phyloP scores from a whole-genome alignment of 176 grass and related monocot species.

The Oryza brachyantha region DNA sequence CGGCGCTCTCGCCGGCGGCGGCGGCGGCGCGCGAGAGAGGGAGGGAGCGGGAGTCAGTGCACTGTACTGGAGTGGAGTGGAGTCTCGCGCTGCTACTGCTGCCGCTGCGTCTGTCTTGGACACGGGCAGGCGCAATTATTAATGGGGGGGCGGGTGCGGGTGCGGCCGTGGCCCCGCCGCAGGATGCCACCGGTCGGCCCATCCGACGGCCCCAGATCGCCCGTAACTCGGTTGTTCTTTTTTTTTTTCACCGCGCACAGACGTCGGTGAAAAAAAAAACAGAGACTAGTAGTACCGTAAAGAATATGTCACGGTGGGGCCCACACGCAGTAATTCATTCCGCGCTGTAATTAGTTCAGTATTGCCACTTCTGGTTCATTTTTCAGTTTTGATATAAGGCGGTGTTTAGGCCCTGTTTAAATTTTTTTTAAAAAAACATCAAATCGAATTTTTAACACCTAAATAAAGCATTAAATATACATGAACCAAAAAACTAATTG shows the following conservation, averaged over 20 bases:
- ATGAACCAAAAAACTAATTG: too few relatives aligned
- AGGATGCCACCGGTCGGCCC: slow-evolving; percentile 21
- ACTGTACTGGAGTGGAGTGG: not conserved
- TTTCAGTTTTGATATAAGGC: too few relatives aligned
- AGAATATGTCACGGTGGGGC: not conserved
- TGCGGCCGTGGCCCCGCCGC: slow-evolving; percentile 22
- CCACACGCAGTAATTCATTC: slow-evolving; percentile 14
- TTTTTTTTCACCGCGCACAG: slow-evolving; percentile 20
- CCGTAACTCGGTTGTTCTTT: not conserved
- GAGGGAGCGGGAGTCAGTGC: too few relatives aligned
- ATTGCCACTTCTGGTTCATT: too few relatives aligned
- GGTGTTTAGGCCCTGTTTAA: too few relatives aligned
- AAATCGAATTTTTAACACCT: too few relatives aligned
- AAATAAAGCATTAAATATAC: too few relatives aligned
- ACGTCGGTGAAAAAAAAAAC: slow-evolving; percentile 34
- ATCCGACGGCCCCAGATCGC: slow-evolving; percentile 12
- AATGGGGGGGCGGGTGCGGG: slow-evolving; percentile 26
- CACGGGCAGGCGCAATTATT: slow-evolving; percentile 35
- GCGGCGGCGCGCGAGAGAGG: too few relatives aligned
- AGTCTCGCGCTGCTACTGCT: too few relatives aligned
- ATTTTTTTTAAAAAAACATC: too few relatives aligned
- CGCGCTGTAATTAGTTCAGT: not conserved
- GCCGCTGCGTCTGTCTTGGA: not conserved
- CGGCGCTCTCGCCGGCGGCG: too few relatives aligned
- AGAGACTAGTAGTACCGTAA: too few relatives aligned